phyloP scores from a whole-genome alignment of 345 rosid genomes.

The Ricinus communis region DNA sequence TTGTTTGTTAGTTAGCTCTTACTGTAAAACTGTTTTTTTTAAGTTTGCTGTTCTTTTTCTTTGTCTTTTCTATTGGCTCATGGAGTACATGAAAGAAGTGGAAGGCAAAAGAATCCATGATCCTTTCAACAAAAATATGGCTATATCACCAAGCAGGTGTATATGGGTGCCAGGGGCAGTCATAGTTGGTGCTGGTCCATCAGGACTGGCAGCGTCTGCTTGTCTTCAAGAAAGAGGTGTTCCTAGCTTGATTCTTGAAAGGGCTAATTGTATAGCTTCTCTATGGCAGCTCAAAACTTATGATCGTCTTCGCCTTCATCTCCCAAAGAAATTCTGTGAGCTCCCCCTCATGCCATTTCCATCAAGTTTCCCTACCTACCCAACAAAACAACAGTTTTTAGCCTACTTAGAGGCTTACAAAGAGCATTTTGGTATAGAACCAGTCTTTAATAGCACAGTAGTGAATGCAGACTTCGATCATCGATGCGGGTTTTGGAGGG shows the following conservation, averaged over 20 bases:
- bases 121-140: constrained; percentile 24
- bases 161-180: constrained; percentile 50
- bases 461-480: constrained; percentile 55
- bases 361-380: constrained; percentile 60
- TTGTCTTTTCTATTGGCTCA: too few species aligned
- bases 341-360: constrained; percentile 76
- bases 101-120: constrained; percentile 56
- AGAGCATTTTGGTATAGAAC: constrained; percentile 42
- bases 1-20: background rate
- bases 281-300: constrained; percentile 81
- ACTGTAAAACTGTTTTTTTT: background rate
- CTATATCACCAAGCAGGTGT: constrained; percentile 21
- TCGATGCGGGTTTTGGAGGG: constrained; percentile 50
- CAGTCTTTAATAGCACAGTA: constrained; percentile 50
- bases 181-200: constrained; percentile 86
- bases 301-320: constrained; percentile 85
- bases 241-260: constrained; percentile 66
- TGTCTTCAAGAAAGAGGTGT: constrained; percentile 61
- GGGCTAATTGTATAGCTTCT: constrained; percentile 63
- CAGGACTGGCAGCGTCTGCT: constrained; percentile 72
- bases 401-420: constrained; percentile 56
- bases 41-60: too few species aligned
- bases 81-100: constrained; percentile 49
- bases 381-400: constrained; percentile 71
- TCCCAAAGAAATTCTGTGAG: constrained; percentile 79